Evolutionary conservation across 2,329 filamentous ascomycete species (phyloP), one percentile per base, ranked within the genome.

Genomic region (Paraphoma sp.): DNA sequence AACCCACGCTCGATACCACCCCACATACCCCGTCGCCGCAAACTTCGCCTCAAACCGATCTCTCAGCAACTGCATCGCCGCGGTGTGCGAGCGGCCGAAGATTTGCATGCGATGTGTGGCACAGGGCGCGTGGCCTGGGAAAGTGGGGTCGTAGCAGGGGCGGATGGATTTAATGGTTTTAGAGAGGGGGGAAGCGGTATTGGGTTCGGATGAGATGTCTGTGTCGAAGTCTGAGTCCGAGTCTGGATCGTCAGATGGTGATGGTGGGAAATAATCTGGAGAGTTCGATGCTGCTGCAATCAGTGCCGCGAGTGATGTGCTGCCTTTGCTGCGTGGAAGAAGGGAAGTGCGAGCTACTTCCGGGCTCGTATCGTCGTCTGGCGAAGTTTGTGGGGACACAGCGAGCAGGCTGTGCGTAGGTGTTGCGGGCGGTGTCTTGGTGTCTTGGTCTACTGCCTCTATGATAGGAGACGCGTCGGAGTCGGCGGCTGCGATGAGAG

Each of bases 211-310:
- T 17, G 40, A 42, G n/a, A n/a, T 17, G 8, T 48, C 49, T 2
- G 48, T 51, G 4, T 51, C 47, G 1, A 46, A 42, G n/a, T 56
- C 49, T 17, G 52, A 44, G 12, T 57, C 57, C 4, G 8, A 45
- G 14, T 18, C 3, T 23, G 23, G 5, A n/a, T n/a, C n/a, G n/a
- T n/a, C n/a, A 5, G 23, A 23, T 2, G 23, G 5, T 23, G 23
- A 23, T 2, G 23, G 23, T 23, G 33, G 7, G 33, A 7, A 42
- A 17, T 2, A 4, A 7, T 42, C 40, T 16, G 29, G 48, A 3
- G 42, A 17, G n/a, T 31, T 29, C 16, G 48, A 38, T 42, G 40
- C 54, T 8, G 30, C 46, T 12, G 53, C 59, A 33, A 59, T 60
- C 14, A 51, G 14, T 4, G 29, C 31, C 11, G 56, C 49, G 11